phyloP scores from a whole-genome alignment of 2,329 filamentous ascomycete genomes.

The Colletotrichum sp. region DNA sequence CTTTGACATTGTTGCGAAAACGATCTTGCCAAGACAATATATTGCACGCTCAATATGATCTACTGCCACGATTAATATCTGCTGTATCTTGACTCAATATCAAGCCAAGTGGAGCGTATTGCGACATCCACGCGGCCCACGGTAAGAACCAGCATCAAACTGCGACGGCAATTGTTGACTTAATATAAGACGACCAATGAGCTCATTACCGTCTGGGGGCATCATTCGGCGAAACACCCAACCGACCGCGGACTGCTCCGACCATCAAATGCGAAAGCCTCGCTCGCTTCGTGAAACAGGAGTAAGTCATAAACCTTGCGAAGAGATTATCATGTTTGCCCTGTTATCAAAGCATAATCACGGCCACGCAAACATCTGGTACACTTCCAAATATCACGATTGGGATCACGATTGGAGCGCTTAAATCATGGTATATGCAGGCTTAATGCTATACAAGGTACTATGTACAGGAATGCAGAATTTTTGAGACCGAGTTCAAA shows the following conservation, averaged over 20 bases:
- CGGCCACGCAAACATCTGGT: fast-evolving
- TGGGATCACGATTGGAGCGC: background rate
- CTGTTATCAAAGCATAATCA: fast-evolving
- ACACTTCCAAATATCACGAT: background rate
- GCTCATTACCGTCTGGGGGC: background rate
- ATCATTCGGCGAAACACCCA: background rate
- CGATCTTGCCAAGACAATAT: background rate
- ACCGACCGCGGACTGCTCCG: too few species aligned
- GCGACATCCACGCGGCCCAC: background rate
- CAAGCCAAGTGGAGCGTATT: background rate
- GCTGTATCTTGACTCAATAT: background rate
- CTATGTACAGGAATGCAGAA: conserved; percentile 19
- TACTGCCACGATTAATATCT: background rate
- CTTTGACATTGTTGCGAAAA: background rate
- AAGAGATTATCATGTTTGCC: background rate
- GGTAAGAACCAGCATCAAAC: background rate
- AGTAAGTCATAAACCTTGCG: background rate
- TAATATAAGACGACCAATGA: background rate
- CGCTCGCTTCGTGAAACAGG: background rate
- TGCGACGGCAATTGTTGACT: background rate
- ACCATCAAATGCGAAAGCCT: too few species aligned
- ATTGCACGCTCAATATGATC: background rate
- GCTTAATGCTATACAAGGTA: conserved; percentile 18
- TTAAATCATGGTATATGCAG: conserved; percentile 14
- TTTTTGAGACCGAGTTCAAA: background rate